Base-by-base conservation (phyloP, 1,284 basidiomycete genomes). In the Phenoliferia sp. region DNA sequence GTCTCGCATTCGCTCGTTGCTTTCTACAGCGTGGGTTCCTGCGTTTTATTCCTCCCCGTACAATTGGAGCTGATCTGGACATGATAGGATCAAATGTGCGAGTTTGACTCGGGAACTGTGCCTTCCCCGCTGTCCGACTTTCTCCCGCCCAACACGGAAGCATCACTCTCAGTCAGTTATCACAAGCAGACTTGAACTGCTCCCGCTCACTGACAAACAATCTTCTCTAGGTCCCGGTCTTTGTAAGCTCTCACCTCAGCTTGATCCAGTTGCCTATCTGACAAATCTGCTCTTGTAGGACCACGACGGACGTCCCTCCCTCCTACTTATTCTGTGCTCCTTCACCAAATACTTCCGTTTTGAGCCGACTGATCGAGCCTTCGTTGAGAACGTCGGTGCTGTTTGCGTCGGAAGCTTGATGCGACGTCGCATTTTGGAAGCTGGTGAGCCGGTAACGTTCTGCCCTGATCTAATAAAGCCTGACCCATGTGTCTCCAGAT, bases 381-480 rank as follows among this genome's bases (percentile, higher is more conserved):
- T 77, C 59, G 57, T 76, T 26, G 65, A 71, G 12, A 71, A 65
- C 17, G 68, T 76, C 34, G 74, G 76, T 50, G 66, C 68, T 1
- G 68, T 77, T 19, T 63, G 75, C 15, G 67, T 71, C 28, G 73
- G 73, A 1, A 63, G 70, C 28, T 50, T 72, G 29, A 33, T 76
- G 32, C 73, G 75, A 29, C 50, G 64, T 26, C 61, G 75, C 15
- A 73, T 76, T 9, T 54, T 75, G 31, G 72, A 75, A 36, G 76
- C 76, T 2, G 77, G 54, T 58, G 31, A 16, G 56, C 35, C 28
- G 17, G 39, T 15, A 22, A 29, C 54, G 12, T 17, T 55, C 22
- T 31, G 26, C 28, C 9, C 12, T 31, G 5, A 2, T 31, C 4
- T 16, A 3, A 9, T 3, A 31, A 1, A 55, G 26, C 5, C 54